phyloP scores from a whole-genome alignment of 1,139 yeast genomes.

The Sugiyamaella castrensis region DNA sequence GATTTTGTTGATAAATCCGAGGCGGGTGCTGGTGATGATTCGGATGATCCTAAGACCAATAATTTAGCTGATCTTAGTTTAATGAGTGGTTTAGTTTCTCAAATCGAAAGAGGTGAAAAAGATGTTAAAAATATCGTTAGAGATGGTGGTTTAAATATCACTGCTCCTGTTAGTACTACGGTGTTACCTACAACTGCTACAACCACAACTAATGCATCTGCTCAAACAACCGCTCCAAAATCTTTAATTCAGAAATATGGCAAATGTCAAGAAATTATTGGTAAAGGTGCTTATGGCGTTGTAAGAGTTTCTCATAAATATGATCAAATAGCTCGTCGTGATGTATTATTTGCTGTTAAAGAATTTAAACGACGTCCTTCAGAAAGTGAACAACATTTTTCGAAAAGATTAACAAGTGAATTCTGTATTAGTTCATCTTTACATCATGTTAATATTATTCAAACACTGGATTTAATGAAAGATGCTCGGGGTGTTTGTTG shows the following conservation, averaged over 20 bases:
- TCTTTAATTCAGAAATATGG: conserved; percentile 70
- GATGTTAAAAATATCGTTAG: conserved; percentile 23
- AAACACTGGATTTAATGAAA: conserved; percentile 79
- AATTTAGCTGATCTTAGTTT: conserved; percentile 54
- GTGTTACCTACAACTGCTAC: conserved; percentile 34
- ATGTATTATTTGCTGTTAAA: conserved; percentile 72
- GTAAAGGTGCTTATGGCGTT: conserved; percentile 83
- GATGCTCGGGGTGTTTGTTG: conserved; percentile 92
- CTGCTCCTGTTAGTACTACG: conserved; percentile 27
- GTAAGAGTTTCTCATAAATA: conserved; percentile 68
- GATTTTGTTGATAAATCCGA: conserved; percentile 45
- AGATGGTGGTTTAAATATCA: conserved; percentile 17
- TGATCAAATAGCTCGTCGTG: conserved; percentile 43
- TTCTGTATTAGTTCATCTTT: conserved; percentile 81
- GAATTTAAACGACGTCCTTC: conserved; percentile 60
- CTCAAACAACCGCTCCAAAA: conserved; percentile 21
- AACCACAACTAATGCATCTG: conserved; percentile 34
- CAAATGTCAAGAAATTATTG: conserved; percentile 71
- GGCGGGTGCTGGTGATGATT: too few species aligned
- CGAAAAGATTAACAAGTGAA: conserved; percentile 75
- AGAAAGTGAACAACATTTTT: conserved; percentile 59
- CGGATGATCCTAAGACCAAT: conserved; percentile 13
- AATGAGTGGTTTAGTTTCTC: conserved; percentile 76
- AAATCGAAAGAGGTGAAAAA: conserved; percentile 45
- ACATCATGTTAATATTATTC: conserved; percentile 76